These are phyloP conservation scores for Zychaea mexicana DNA, from an alignment of 371 early-diverging fungal genomes.

Conservation along the genomic window DNA sequence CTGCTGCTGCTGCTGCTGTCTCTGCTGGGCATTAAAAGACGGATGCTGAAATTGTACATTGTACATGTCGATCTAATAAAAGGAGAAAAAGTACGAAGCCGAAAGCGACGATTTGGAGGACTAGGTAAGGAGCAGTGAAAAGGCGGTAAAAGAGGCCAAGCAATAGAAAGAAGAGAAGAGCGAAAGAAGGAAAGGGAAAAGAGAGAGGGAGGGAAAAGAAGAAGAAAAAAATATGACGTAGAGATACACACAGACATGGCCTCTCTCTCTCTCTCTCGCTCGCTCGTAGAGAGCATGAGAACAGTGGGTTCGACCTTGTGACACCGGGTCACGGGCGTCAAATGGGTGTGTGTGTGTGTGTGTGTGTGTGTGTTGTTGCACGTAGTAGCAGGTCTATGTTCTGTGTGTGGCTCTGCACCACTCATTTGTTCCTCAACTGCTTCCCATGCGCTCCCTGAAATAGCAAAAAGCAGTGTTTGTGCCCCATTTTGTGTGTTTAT, in stretches of 20 bases:
- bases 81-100: background rate
- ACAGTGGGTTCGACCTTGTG: conserved; percentile 4
- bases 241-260: background rate
- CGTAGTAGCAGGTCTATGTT: no score
- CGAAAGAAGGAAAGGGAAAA: background rate
- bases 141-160: background rate
- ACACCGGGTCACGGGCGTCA: conserved; percentile 9
- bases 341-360: background rate
- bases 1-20: conserved; percentile 16
- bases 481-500: no score
- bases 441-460: no score
- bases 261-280: no score
- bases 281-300: conserved; percentile 11
- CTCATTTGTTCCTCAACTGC: no score
- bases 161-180: background rate
- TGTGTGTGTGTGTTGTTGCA: background rate
- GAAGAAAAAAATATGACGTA: conserved; percentile 5
- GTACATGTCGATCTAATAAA: conserved; percentile 5
- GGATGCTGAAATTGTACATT: conserved; percentile 30
- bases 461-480: no score
- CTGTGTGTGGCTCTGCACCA: background rate
- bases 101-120: background rate
- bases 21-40: conserved; percentile 11
- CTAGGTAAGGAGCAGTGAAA: no score
- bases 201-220: background rate